Conservation (phyloP, 139 green algal species). For the Raphidocelis subcapitata region DNA sequence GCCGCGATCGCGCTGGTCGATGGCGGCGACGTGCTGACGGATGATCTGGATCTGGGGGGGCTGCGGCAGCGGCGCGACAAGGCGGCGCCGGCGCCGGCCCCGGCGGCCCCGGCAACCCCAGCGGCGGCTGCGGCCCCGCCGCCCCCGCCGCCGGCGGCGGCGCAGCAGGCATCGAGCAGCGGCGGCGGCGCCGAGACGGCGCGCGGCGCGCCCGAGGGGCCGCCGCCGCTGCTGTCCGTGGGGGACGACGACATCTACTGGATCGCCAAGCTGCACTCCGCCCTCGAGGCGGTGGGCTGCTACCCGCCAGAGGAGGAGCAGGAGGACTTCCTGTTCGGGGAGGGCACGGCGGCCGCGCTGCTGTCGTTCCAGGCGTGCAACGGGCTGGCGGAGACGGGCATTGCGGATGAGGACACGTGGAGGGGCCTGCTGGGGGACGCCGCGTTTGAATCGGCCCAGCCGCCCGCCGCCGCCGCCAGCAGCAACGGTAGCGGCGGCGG, state of each 20-base stretch:
- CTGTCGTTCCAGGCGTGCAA: conserved; percentile 64
- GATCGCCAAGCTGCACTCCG: conserved; percentile 65
- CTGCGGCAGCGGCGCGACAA: too few species aligned
- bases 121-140: too few species aligned
- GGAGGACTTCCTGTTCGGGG: conserved; percentile 48
- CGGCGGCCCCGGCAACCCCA: too few species aligned
- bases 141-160: too few species aligned
- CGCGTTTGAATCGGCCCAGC: background rate
- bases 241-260: conserved; percentile 84
- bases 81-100: too few species aligned
- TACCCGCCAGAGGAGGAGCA: conserved; percentile 68
- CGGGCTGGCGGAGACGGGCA: conserved; percentile 62
- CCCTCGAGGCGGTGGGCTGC: conserved; percentile 55
- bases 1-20: too few species aligned
- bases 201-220: conserved; percentile 27
- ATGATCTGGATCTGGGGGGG: too few species aligned
- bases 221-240: conserved; percentile 50
- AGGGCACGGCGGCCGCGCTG: conserved; percentile 39
- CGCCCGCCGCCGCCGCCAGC: background rate
- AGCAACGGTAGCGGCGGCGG: background rate
- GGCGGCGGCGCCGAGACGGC: too few species aligned
- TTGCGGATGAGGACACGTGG: conserved; percentile 28
- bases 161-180: too few species aligned
- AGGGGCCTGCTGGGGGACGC: conserved; percentile 24
- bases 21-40: too few species aligned